phyloP scores from a whole-genome alignment of 1,284 basidiomycete genomes.

The Dichomitus squalens region DNA sequence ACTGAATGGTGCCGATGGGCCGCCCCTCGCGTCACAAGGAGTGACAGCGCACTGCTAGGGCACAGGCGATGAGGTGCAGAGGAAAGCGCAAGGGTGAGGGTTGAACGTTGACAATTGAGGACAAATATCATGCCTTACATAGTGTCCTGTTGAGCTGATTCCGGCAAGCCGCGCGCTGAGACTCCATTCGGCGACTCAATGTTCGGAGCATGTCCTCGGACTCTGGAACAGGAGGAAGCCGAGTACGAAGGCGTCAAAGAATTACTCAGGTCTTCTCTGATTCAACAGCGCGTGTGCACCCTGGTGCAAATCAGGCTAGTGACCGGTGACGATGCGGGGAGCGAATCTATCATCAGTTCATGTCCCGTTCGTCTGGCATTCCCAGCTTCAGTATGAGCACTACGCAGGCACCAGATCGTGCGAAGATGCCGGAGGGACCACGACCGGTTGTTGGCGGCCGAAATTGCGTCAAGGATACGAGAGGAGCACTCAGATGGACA shows the following conservation, averaged over 20 bases:
- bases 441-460: slow-evolving; percentile 2
- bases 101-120: background rate
- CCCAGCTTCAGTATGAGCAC: background rate
- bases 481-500: slow-evolving; percentile 1
- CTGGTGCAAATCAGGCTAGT: slow-evolving; percentile 1
- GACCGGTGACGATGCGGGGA: background rate
- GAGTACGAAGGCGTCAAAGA: slow-evolving; percentile 2
- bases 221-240: background rate
- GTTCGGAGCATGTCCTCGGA: background rate
- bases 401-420: background rate
- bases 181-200: slow-evolving; percentile 10
- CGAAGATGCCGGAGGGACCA: slow-evolving; percentile 6
- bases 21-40: background rate
- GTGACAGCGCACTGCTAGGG: background rate
- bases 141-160: slow-evolving; percentile 3
- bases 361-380: background rate
- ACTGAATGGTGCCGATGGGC: background rate
- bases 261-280: slow-evolving; percentile 6
- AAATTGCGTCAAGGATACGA: background rate
- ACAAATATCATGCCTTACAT: slow-evolving; percentile 5
- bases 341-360: background rate
- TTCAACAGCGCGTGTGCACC: background rate
- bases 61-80: background rate
- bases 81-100: background rate
- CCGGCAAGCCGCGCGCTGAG: slow-evolving; percentile 4